Percentiles rank a stretch among this genome's conserved stretches.
phyloP scores from a whole-genome alignment of 1,284 basidiomycete species.

The Blastosporella zonata region DNA sequence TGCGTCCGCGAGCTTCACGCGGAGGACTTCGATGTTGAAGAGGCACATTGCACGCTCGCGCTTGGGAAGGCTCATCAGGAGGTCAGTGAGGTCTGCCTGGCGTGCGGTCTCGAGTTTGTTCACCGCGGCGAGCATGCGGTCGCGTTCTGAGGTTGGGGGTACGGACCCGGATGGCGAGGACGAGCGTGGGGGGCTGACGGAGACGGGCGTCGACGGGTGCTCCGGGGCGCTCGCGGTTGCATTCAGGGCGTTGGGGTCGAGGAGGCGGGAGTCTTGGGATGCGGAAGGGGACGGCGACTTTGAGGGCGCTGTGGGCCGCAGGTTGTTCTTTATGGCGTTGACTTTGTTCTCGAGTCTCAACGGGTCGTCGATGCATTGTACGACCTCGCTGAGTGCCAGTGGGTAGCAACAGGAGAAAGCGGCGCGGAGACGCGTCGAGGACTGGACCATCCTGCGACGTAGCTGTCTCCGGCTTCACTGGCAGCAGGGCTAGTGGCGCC shows the following conservation, averaged over 20 bases:
- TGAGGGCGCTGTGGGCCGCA: constrained; percentile 34
- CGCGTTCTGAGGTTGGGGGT: constrained; percentile 67
- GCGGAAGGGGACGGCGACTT: constrained; percentile 43
- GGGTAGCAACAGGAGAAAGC: constrained; percentile 50
- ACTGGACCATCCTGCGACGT: constrained; percentile 66
- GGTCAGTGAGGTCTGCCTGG: constrained; percentile 65
- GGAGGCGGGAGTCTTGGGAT: constrained; percentile 62
- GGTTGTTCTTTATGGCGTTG: constrained; percentile 38
- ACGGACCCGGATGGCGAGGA: constrained; percentile 77
- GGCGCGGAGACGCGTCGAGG: constrained; percentile 56
- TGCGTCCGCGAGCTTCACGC: constrained; percentile 78
- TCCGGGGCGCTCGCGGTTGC: constrained; percentile 80
- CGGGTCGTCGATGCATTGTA: constrained; percentile 71
- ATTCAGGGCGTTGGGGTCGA: constrained; percentile 57
- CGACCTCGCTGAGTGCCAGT: constrained; percentile 73
- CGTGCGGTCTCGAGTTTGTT: constrained; percentile 55
- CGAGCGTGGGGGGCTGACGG: constrained; percentile 72
- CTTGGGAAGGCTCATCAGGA: constrained; percentile 82
- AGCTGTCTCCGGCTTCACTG: constrained; percentile 76
- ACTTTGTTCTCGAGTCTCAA: constrained; percentile 64
- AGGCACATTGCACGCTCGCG: constrained; percentile 87
- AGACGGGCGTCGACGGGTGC: constrained; percentile 79
- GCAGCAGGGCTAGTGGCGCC: constrained; percentile 79
- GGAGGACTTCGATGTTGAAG: constrained; percentile 81
- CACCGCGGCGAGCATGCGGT: constrained; percentile 71